Conservation (phyloP, 2,329 filamentous ascomycete genomes). For the Alternaria sp. region DNA sequence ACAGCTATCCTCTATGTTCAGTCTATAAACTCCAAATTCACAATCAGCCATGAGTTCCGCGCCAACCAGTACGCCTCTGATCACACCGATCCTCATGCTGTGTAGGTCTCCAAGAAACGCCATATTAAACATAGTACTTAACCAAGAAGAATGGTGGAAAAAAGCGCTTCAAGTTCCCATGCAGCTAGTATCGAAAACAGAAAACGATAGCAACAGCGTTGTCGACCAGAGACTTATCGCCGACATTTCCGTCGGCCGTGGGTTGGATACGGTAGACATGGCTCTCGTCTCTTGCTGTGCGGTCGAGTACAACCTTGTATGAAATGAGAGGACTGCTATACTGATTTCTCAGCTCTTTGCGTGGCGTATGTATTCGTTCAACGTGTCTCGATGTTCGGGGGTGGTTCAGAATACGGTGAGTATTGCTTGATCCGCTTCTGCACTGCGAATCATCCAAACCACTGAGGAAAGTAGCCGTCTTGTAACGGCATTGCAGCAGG, state of each 20-base stretch:
- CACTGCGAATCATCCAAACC: slow-evolving; percentile 21
- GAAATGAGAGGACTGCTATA: background rate
- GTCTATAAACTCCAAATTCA: background rate
- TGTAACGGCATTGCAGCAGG: slow-evolving; percentile 29
- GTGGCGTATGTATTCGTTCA: background rate
- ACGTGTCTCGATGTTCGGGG: background rate
- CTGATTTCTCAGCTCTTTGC: background rate
- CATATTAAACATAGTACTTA: background rate
- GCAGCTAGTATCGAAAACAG: background rate
- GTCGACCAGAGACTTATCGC: background rate
- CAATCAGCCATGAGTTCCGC: background rate
- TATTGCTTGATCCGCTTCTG: background rate
- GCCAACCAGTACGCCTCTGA: background rate
- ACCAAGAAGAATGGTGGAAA: background rate
- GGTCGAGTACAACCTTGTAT: background rate
- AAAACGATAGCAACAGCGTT: background rate
- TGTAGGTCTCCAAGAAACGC: background rate
- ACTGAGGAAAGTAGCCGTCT: slow-evolving; percentile 31
- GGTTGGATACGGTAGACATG: background rate
- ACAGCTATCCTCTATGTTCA: background rate
- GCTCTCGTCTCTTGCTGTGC: background rate
- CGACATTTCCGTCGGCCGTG: background rate
- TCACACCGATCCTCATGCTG: background rate
- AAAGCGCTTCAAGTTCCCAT: background rate
- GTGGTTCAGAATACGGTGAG: background rate